Base-by-base conservation (phyloP, 208 protist species). In the Trypanosoma avium region DNA sequence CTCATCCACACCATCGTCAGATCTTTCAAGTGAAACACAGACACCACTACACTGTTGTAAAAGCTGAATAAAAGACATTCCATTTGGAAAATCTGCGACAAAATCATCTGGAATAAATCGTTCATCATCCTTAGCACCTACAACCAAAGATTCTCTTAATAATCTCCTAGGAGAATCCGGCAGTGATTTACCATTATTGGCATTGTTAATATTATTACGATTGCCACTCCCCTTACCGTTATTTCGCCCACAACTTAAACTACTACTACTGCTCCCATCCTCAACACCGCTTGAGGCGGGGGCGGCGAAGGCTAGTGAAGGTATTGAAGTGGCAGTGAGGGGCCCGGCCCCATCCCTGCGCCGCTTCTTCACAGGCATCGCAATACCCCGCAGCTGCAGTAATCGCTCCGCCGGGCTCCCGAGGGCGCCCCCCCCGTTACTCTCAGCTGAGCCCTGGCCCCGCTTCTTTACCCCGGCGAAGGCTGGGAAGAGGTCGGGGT, bases 41-140 rank as follows among this genome's bases (percentile, higher is more conserved):
- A 69, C 45, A 35, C 43, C 50, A 10, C 40, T 59, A 36, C 27
- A 59, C 36, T 67, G 63, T 32, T 69, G 63, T 46, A 61, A 13
- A 9, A 69, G 21, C 43, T 69, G 54, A 53, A 54, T 17, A 60
- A 61, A 40, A 1, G 46, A 42, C 35, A 42, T 50, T 40, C 54
- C 46, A 22, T 61, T 45, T 4, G 30, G 30, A 47, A 56, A 48
- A 24, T 53, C 42, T 13, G 53, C 29, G 21, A 43, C 12, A 40
- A 55, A 19, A 21, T 59, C 50, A 40, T 69, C 54, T 42, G 54
- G 17, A 27, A 53, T 67, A 21, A 6, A 38, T 0, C 30, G 30
- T 0, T 60, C 61, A 50, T 60, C 61, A 13, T 15, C 35, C 29
- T 32, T 38, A 24, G 26, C 32, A 36, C 48, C 21, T 36, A 17